Evolutionary conservation across 257 asterid species (phyloP).

Genomic region (Cynanchum wilfordii): DNA sequence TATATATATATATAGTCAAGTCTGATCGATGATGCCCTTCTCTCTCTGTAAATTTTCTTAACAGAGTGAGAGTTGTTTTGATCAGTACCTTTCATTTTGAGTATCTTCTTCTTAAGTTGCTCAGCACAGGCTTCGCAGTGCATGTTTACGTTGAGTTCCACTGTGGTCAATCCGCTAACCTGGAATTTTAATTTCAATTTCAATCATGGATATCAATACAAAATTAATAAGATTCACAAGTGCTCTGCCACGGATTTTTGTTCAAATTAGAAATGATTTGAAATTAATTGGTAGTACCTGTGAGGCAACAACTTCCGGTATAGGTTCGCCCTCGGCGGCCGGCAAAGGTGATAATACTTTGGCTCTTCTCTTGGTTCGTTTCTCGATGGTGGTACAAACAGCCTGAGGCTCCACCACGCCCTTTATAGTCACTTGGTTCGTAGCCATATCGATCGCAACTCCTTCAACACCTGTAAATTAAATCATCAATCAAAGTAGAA

Average conservation of each 20-base stretch:
- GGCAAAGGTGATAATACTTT: constrained; percentile 71
- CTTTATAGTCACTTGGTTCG: constrained; percentile 69
- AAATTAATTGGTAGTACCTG: constrained; percentile 35
- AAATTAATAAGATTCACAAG: not conserved
- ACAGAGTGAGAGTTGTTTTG: too few species aligned
- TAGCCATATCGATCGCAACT: constrained; percentile 50
- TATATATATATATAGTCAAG: too few species aligned
- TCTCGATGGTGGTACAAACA: constrained; percentile 53
- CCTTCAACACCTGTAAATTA: constrained; percentile 59
- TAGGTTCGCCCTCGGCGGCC: constrained; percentile 58
- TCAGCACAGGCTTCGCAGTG: constrained; percentile 86
- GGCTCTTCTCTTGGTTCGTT: constrained; percentile 57
- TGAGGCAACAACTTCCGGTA: constrained; percentile 68
- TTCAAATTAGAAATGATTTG: not conserved
- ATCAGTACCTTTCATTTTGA: constrained; percentile 74
- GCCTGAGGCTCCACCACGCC: constrained; percentile 79
- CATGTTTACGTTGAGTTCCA: constrained; percentile 74
- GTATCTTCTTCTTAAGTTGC: constrained; percentile 78
- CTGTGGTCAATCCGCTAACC: constrained; percentile 59
- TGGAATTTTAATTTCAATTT: constrained; percentile 10
- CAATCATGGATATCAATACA: not conserved
- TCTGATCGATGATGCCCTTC: too few species aligned
- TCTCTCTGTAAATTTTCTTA: too few species aligned
- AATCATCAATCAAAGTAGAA: not conserved
- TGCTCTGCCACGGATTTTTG: not conserved